Conservation (phyloP, 805 yeast genomes). For the Metschnikowia bowlesiae region DNA sequence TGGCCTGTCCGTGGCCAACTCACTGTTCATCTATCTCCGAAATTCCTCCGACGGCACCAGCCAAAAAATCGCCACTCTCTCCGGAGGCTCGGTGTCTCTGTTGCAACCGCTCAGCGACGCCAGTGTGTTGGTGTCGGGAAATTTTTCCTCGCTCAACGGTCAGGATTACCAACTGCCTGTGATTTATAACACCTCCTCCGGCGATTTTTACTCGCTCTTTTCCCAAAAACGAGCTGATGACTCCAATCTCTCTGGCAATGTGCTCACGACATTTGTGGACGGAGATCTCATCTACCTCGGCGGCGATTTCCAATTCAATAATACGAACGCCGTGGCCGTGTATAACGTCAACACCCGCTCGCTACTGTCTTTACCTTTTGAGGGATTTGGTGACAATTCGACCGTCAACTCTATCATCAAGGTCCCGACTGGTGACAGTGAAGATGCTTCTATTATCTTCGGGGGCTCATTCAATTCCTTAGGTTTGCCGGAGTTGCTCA, state of each 20-base stretch:
- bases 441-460: constrained; percentile 55
- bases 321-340: constrained; percentile 55
- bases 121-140: constrained; percentile 32
- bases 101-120: constrained; percentile 24
- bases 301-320: constrained; percentile 60
- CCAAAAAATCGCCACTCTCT: constrained; percentile 23
- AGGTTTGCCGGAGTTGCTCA: constrained; percentile 45
- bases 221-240: constrained; percentile 14
- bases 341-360: constrained; percentile 48
- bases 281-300: constrained; percentile 65
- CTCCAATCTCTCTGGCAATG: constrained; percentile 23
- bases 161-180: constrained; percentile 27
- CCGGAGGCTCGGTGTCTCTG: constrained; percentile 29
- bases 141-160: constrained; percentile 32
- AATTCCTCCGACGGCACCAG: constrained; percentile 10
- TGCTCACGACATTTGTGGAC: constrained; percentile 36
- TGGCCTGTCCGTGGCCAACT: constrained; percentile 4
- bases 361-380: constrained; percentile 56
- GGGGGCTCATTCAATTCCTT: constrained; percentile 72
- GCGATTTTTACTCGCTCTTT: constrained; percentile 22
- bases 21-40: constrained; percentile 13
- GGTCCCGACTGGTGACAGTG: constrained; percentile 25
- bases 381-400: constrained; percentile 66
- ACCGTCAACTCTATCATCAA: constrained; percentile 58
- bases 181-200: constrained; percentile 29